Conservation (phyloP, 495 filamentous ascomycete genomes). For the Penicillium desertorum region DNA sequence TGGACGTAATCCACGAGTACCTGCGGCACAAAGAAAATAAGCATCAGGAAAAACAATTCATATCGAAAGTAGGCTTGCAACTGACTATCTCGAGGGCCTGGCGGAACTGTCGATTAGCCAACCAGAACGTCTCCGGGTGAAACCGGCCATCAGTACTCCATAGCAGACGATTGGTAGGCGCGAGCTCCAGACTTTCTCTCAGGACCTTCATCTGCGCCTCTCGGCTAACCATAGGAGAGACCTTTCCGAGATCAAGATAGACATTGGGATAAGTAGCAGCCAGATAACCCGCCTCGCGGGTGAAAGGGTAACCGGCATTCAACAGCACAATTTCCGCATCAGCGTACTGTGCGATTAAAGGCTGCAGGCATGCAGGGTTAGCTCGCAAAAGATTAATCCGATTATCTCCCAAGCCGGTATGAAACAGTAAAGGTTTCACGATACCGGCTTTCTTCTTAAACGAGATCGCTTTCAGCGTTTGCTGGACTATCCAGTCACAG, state of each 20-base stretch:
- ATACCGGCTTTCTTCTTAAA: slow-evolving; percentile 23
- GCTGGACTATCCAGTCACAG: slow-evolving; percentile 65
- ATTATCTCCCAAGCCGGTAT: slow-evolving; percentile 83
- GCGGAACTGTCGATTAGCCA: slow-evolving; percentile 76
- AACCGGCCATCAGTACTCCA: slow-evolving; percentile 87
- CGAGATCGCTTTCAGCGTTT: slow-evolving; percentile 36
- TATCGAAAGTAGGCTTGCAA: background rate
- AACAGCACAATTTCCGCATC: slow-evolving; percentile 75
- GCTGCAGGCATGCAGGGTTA: slow-evolving; percentile 76
- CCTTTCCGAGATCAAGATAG: slow-evolving; percentile 82
- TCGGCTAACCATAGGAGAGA: slow-evolving; percentile 79
- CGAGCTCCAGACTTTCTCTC: slow-evolving; percentile 72
- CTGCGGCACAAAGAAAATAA: slow-evolving; percentile 28
- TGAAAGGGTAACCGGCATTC: slow-evolving; percentile 84
- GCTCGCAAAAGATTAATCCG: slow-evolving; percentile 69
- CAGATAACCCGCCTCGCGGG: slow-evolving; percentile 77
- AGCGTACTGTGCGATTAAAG: slow-evolving; percentile 67
- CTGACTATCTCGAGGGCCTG: slow-evolving; percentile 66
- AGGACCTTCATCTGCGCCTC: slow-evolving; percentile 76
- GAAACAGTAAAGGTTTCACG: slow-evolving; percentile 80
- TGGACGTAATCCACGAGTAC: slow-evolving; percentile 63
- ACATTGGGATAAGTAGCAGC: slow-evolving; percentile 78
- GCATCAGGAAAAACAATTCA: slow-evolving; percentile 1
- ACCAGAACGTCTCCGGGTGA: slow-evolving; percentile 79
- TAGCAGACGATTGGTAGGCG: slow-evolving; percentile 72